phyloP scores from a whole-genome alignment of 129 eudicot species.

The Apium graveolens region DNA sequence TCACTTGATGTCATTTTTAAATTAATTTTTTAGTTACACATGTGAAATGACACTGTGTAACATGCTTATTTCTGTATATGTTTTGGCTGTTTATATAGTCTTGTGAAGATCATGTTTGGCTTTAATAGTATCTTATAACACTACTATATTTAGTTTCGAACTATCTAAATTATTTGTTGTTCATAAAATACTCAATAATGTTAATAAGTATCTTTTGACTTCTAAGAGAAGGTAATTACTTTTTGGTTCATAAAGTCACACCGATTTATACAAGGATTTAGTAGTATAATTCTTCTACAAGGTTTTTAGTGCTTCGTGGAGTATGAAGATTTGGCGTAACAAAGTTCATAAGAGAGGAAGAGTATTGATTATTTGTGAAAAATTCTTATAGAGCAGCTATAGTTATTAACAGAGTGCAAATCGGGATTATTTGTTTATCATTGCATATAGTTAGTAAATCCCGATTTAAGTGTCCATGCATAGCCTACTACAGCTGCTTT shows the following conservation, averaged over 20 bases:
- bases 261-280: not conserved
- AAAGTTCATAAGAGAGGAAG: no score
- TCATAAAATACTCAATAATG: not conserved
- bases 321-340: no score
- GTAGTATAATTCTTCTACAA: not conserved
- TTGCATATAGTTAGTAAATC: not conserved
- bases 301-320: no score
- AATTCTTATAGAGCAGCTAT: no score
- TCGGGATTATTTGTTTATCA: not conserved
- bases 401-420: no score
- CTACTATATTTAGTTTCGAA: not conserved
- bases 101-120: not conserved
- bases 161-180: not conserved
- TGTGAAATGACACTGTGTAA: not conserved
- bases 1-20: slow-evolving; percentile 12
- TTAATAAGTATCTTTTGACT: not conserved
- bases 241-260: not conserved
- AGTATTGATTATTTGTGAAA: no score
- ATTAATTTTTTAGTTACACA: not conserved
- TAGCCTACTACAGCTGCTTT: not conserved
- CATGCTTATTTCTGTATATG: not conserved
- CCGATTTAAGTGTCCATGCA: not conserved
- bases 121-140: not conserved
- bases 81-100: not conserved
- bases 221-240: not conserved